phyloP scores from a whole-genome alignment of 192 early-diverging fungal species.

The Backusella parvicylindrica region DNA sequence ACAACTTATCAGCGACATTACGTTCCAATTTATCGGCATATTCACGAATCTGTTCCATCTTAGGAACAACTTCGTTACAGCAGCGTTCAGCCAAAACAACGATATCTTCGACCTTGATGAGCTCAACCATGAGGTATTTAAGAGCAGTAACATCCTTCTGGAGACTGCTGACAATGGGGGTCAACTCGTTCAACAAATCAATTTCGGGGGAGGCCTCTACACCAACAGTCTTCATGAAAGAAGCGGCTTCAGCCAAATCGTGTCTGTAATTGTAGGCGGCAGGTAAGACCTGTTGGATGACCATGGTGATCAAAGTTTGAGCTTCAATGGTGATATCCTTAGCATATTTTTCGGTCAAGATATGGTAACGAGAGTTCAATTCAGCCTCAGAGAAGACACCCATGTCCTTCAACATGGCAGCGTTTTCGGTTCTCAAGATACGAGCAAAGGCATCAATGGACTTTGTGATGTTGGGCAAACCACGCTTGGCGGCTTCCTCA shows the following conservation, averaged over 20 bases:
- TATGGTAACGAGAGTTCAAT: conserved; percentile 91
- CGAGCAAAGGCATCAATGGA: conserved; percentile 86
- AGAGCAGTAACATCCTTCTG: conserved; percentile 59
- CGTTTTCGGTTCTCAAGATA: conserved; percentile 69
- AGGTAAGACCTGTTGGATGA: conserved; percentile 85
- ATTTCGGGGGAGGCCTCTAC: conserved; percentile 66
- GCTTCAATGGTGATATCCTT: conserved; percentile 96
- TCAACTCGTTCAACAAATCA: conserved; percentile 62
- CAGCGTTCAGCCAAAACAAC: conserved; percentile 65
- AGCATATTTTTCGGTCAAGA: conserved; percentile 94
- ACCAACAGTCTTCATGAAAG: conserved; percentile 59
- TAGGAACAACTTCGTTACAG: conserved; percentile 55
- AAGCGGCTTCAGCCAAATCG: conserved; percentile 75
- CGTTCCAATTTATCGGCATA: conserved; percentile 75
- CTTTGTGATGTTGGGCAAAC: conserved; percentile 91
- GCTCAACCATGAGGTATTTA: conserved; percentile 49
- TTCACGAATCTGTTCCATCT: conserved; percentile 69
- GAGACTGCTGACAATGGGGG: conserved; percentile 55
- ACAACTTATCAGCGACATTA: conserved; percentile 85
- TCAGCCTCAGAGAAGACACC: conserved; percentile 87
- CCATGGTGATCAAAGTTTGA: conserved; percentile 79
- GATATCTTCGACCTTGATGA: conserved; percentile 56
- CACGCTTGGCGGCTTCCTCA: conserved; percentile 88
- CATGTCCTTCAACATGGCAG: conserved; percentile 72
- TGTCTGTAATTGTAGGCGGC: conserved; percentile 88